Conservation (phyloP, 1,284 basidiomycete species). For the Peniophora sp. region DNA sequence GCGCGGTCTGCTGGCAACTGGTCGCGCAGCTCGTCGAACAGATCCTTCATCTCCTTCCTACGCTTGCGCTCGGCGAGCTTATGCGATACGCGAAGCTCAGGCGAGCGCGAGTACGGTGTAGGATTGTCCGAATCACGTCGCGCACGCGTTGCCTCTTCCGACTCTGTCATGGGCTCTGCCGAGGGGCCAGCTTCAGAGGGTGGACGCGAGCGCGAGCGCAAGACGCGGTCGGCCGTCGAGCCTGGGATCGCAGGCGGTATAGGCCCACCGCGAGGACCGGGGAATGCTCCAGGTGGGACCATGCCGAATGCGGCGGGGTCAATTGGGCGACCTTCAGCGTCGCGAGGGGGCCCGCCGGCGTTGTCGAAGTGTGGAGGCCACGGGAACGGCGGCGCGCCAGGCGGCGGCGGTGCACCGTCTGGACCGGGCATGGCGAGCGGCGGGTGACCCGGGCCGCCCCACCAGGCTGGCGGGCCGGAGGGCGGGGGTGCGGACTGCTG, state of each 20-base stretch:
- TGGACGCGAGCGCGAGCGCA: conserved; percentile 63
- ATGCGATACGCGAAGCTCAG: conserved; percentile 88
- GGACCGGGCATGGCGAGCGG: conserved; percentile 53
- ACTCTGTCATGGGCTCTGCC: conserved; percentile 32
- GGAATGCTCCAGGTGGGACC: conserved; percentile 51
- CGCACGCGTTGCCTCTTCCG: conserved; percentile 9
- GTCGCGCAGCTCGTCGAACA: conserved; percentile 91
- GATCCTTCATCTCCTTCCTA: conserved; percentile 94
- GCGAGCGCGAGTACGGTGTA: conserved; percentile 89
- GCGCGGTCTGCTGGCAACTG: conserved; percentile 85
- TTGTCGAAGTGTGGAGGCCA: conserved; percentile 50
- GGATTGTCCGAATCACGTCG: conserved; percentile 38
- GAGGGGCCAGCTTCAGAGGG: conserved; percentile 48
- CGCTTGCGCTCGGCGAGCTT: conserved; percentile 92
- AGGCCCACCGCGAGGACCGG: conserved; percentile 66
- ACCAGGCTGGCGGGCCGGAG: conserved; percentile 36
- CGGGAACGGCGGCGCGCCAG: conserved; percentile 56
- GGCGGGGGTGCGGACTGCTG: conserved; percentile 24
- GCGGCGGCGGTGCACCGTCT: conserved; percentile 52
- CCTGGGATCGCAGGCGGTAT: conserved; percentile 36
- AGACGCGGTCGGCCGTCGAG: conserved; percentile 36
- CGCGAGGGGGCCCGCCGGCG: conserved; percentile 31
- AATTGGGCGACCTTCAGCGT: conserved; percentile 32
- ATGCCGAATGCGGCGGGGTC: conserved; percentile 33
- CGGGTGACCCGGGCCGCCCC: conserved; percentile 46